Conservation (phyloP, 2,329 filamentous ascomycete species). For the Fusarium gaditjirri region DNA sequence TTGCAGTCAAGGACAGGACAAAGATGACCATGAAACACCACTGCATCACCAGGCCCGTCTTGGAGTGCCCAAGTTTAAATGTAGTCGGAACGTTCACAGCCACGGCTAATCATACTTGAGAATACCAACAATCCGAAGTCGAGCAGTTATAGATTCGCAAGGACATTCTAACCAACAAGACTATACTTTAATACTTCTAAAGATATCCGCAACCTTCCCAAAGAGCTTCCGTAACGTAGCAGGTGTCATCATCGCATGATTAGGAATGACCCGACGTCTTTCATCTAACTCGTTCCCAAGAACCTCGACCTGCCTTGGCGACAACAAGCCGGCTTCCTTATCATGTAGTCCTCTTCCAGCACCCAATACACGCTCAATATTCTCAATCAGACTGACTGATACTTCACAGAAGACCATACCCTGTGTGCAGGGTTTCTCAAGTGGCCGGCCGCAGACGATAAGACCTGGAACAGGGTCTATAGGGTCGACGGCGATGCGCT, state of each 20-base stretch:
- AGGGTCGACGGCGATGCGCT: not conserved
- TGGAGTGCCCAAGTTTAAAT: not conserved
- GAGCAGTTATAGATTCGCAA: rapidly evolving
- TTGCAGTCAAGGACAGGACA: not conserved
- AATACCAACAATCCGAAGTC: not conserved
- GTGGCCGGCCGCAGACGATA: rapidly evolving
- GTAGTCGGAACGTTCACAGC: too few relatives aligned
- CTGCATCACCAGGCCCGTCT: rapidly evolving
- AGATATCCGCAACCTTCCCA: not conserved
- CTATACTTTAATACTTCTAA: not conserved
- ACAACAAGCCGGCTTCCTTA: not conserved
- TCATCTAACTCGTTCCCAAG: not conserved
- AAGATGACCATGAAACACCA: not conserved
- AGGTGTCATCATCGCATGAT: not conserved
- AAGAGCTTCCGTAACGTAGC: not conserved
- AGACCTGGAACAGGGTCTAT: not conserved
- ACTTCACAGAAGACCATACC: not conserved
- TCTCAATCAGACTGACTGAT: not conserved
- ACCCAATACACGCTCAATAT: not conserved
- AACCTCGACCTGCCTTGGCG: not conserved
- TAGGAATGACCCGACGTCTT: not conserved
- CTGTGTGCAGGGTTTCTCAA: not conserved
- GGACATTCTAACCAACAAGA: rapidly evolving
- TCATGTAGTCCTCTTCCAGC: rapidly evolving
- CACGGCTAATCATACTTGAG: too few relatives aligned